Evolutionary conservation across 2,329 filamentous ascomycete species (phyloP).

Genomic region (Colletotrichum shisoi): DNA sequence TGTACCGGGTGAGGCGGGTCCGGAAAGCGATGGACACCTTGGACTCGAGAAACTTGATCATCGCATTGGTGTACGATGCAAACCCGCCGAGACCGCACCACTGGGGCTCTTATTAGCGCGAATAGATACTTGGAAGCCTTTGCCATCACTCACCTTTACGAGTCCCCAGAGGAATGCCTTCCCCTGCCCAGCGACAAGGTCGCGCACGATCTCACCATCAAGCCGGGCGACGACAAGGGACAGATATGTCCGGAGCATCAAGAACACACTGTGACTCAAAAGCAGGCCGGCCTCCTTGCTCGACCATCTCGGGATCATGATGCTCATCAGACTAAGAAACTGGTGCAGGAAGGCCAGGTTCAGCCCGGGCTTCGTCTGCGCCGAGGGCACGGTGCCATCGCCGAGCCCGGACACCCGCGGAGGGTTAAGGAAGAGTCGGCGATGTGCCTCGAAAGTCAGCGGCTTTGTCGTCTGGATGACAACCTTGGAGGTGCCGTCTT

Average conservation of each 20-base stretch:
- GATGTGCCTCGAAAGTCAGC: constrained; percentile 95
- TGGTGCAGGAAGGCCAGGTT: constrained; percentile 97
- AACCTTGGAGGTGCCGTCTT: constrained; percentile 86
- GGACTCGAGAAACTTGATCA: constrained; percentile 98
- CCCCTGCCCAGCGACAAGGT: constrained; percentile 93
- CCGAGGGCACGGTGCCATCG: constrained; percentile 79
- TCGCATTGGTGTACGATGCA: constrained; percentile 96
- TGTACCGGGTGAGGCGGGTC: constrained; percentile 91
- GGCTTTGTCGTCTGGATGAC: constrained; percentile 89
- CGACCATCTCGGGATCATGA: constrained; percentile 95
- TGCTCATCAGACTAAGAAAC: constrained; percentile 93
- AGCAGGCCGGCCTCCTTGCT: constrained; percentile 95
- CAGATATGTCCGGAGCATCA: constrained; percentile 91
- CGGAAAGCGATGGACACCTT: constrained; percentile 99
- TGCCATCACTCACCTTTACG: constrained; percentile 64
- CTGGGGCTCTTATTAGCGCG: constrained; percentile 47
- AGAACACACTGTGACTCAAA: constrained; percentile 85
- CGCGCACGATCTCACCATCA: constrained; percentile 94
- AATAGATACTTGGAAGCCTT: neutral
- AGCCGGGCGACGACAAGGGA: constrained; percentile 91
- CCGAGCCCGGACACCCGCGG: constrained; percentile 80
- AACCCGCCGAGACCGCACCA: constrained; percentile 95
- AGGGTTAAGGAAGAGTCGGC: constrained; percentile 89
- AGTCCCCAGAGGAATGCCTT: constrained; percentile 88
- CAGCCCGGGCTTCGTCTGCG: constrained; percentile 90